Evolutionary conservation across 192 early-diverging fungal genomes (phyloP), one percentile per base, ranked within the genome.

Genomic region (Geranomyces variabilis): DNA sequence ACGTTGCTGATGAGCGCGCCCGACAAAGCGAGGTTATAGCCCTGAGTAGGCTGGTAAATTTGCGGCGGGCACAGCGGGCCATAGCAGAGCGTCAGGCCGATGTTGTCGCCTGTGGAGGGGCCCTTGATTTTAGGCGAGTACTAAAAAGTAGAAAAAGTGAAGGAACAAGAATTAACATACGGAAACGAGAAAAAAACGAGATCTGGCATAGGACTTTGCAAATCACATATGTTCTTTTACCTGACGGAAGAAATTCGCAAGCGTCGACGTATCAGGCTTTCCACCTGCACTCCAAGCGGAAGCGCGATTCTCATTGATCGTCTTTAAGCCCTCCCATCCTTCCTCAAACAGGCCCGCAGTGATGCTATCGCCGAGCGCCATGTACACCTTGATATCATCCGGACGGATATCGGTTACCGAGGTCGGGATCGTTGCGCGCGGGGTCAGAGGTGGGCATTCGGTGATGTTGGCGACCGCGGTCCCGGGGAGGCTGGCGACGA

Each of bases 281-380:
- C 49, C 47, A 29, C 66, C 66, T 7, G 51, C 22, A 0, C 48
- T 13, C 17, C 19, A 68, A 3, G 66, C 57, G 3, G 15, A 29
- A 14, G 13, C 15, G 47, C 66, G 66, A 28, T 68, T 55, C 22
- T 68, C 66, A 24, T 34, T 36, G 45, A 55, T 15, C 12, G 47
- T 28, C 9, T 22, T 44, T 9, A 49, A 15, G 10, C 48, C 17
- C 19, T 55, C 51, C 66, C 28, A 68, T 17, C 43, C 66, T 21
- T 56, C 28, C 10, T 22, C 47, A 29, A 28, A 21, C 10, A 51
- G 55, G 14, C 26, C 66, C 9, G 66, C 66, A 12, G 33, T 49
- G 48, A 68, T 68, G 34, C 66, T 68, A 48, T 68, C 66, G 17
- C 66, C 66, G 19, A 68, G 29, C 19, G 66, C 53, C 66, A 68